Base-by-base conservation (phyloP, 1,139 yeast species). In the Taphrina confusa region DNA sequence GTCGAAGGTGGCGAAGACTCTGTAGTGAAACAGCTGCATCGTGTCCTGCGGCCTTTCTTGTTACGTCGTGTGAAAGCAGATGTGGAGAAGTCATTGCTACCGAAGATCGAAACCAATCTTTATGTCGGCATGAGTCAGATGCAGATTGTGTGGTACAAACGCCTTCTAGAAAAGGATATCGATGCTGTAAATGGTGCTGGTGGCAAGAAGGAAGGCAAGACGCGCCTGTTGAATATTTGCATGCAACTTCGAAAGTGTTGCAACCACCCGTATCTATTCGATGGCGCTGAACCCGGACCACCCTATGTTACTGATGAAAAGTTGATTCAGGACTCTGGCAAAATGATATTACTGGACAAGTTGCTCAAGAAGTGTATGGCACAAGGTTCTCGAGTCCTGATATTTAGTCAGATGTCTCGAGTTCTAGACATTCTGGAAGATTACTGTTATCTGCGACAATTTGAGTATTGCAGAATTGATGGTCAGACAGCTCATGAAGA, bases 271-370 rank as follows among this genome's bases (percentile, higher is more conserved):
- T 92, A 92, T 72, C 76, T 92, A 56, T 92, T 92, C 69, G 97
- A 92, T 71, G 97, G 98, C 40, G 98, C 98, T 0, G 98, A 92
- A 72, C 97, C 97, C 0, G 98, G 98, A 8, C 98, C 98, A 2
- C 98, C 98, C 0, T 92, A 81, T 70, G 91, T 97, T 1, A 92
- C 96, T 0, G 98, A 91, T 71, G 97, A 91, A 70, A 97, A 92
- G 73, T 78, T 92, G 66, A 84, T 92, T 9, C 84, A 72, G 72
- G 92, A 92, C 71, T 80, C 95, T 11, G 96, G 96, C 34, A 92
- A 92, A 71, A 85, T 92, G 91, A 80, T 87, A 51, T 86, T 92
- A 50, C 74, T 92, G 61, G 98, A 92, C 72, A 89, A 88, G 70
- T 76, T 92, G 70, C 75, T 92, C 65, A 82, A 81, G 66, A 84